phyloP scores from a whole-genome alignment of 1,139 yeast species.

The Yamadazyma atmosphaerica region DNA sequence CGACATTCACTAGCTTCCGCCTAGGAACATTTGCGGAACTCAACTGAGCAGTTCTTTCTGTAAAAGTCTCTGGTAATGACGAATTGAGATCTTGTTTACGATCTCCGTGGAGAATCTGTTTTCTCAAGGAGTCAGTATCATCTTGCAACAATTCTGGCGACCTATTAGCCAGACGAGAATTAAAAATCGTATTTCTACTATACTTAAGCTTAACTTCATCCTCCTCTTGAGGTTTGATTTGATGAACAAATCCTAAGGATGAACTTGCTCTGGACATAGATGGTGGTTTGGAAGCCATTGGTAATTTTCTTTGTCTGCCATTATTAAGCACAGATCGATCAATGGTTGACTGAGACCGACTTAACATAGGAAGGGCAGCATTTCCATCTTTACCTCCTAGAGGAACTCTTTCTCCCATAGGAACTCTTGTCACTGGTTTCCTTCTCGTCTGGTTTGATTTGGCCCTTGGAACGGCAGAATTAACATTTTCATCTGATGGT shows the following conservation, averaged over 20 bases:
- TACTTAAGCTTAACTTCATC: slow-evolving; percentile 4
- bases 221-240: slow-evolving; percentile 5
- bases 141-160: slow-evolving; percentile 18
- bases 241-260: slow-evolving; percentile 36
- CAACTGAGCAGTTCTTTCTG: slow-evolving; percentile 22
- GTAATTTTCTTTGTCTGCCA: slow-evolving; percentile 17
- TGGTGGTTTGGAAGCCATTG: slow-evolving; percentile 19
- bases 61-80: slow-evolving; percentile 18
- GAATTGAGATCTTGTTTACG: slow-evolving; percentile 3
- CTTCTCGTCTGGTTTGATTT: neutral
- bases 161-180: slow-evolving; percentile 15
- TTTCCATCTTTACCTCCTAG: slow-evolving; percentile 53
- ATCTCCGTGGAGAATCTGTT: slow-evolving; percentile 12
- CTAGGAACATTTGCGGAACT: slow-evolving; percentile 18
- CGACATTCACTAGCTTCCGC: slow-evolving; percentile 25
- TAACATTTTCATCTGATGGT: neutral
- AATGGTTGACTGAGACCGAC: slow-evolving; percentile 35
- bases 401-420: slow-evolving; percentile 33
- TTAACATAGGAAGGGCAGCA: slow-evolving; percentile 26
- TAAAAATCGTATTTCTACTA: slow-evolving; percentile 12
- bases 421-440: slow-evolving; percentile 2
- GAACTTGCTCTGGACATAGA: slow-evolving; percentile 36
- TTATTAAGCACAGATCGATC: slow-evolving; percentile 11
- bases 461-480: neutral
- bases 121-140: slow-evolving; percentile 24